Evolutionary conservation across 2,329 filamentous ascomycete species (phyloP).

Genomic region (Alternaria consortialis): DNA sequence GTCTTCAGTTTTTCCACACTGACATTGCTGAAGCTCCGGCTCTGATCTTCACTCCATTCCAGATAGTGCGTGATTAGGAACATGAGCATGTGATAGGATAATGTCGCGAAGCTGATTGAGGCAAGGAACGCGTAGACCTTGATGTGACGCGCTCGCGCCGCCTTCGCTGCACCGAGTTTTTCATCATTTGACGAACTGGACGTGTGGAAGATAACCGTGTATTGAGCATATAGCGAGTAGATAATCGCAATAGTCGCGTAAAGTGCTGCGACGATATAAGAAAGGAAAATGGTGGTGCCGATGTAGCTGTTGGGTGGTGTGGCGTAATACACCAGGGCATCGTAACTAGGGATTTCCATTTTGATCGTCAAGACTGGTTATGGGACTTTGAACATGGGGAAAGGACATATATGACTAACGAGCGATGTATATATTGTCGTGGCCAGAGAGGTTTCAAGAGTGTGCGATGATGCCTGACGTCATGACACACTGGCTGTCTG

Average conservation of each 20-base stretch:
- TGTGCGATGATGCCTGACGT: slow-evolving; percentile 38
- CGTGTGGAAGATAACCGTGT: slow-evolving; percentile 13
- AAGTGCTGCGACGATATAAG: slow-evolving; percentile 40
- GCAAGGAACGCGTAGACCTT: slow-evolving; percentile 40
- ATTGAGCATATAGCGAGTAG: slow-evolving; percentile 30
- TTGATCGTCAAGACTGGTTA: not conserved
- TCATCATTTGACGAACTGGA: slow-evolving; percentile 3
- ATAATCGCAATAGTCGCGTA: slow-evolving; percentile 31
- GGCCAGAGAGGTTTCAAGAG: slow-evolving; percentile 7
- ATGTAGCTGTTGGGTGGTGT: slow-evolving; percentile 43
- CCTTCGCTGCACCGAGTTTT: slow-evolving; percentile 18
- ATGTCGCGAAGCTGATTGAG: slow-evolving; percentile 36
- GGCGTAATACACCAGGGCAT: slow-evolving; percentile 17
- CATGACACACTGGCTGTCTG: slow-evolving; percentile 39
- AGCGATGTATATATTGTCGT: slow-evolving; percentile 1
- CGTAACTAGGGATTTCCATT: slow-evolving; percentile 20
- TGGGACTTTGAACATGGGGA: not conserved
- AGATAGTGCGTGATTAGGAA: slow-evolving; percentile 41
- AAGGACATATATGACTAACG: not conserved
- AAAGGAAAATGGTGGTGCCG: slow-evolving; percentile 42
- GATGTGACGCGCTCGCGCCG: slow-evolving; percentile 34
- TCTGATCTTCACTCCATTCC: slow-evolving; percentile 27
- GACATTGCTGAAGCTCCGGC: slow-evolving; percentile 1
- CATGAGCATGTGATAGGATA: slow-evolving; percentile 45
- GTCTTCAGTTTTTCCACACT: slow-evolving; percentile 15